These are phyloP conservation scores for Leccinum aurantiacum DNA, from an alignment of 768 basidiomycete species.

Conservation along the genomic window DNA sequence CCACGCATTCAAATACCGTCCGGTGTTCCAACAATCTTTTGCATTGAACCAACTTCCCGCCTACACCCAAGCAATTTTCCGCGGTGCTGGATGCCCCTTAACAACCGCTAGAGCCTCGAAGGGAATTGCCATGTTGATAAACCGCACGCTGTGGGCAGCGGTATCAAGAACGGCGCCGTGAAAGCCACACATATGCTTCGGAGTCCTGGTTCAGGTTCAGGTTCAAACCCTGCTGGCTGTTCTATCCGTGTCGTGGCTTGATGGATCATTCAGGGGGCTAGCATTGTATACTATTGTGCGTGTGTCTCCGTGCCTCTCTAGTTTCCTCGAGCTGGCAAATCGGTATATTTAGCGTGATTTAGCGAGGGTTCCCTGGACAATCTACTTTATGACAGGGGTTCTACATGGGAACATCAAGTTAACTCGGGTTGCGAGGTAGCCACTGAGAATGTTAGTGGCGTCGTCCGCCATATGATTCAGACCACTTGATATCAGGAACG, in stretches of 20 bases:
- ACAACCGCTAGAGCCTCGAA: not conserved
- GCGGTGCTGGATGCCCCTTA: not conserved
- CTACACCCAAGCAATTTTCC: not conserved
- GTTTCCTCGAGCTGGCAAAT: not conserved
- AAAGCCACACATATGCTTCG: not conserved
- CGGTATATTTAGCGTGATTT: not conserved
- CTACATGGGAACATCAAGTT: not conserved
- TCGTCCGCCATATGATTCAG: not conserved
- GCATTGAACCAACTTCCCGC: not conserved
- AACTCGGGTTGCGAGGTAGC: not conserved
- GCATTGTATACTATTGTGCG: not conserved
- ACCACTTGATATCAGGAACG: not conserved
- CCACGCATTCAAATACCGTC: not conserved
- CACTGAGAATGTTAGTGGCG: not conserved
- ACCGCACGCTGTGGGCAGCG: not conserved
- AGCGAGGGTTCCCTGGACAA: not conserved
- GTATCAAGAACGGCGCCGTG: not conserved
- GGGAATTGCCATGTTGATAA: not conserved
- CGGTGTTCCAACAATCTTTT: conserved; percentile 1
- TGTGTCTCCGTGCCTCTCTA: not conserved
- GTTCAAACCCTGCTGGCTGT: not conserved
- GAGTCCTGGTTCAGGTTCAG: not conserved
- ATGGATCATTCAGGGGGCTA: not conserved
- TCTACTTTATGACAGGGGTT: not conserved
- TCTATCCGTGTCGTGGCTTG: not conserved